Evolutionary conservation across 2,329 filamentous ascomycete genomes (phyloP), one percentile per base, ranked within the genome.

Genomic region (Fulvia fulva): DNA sequence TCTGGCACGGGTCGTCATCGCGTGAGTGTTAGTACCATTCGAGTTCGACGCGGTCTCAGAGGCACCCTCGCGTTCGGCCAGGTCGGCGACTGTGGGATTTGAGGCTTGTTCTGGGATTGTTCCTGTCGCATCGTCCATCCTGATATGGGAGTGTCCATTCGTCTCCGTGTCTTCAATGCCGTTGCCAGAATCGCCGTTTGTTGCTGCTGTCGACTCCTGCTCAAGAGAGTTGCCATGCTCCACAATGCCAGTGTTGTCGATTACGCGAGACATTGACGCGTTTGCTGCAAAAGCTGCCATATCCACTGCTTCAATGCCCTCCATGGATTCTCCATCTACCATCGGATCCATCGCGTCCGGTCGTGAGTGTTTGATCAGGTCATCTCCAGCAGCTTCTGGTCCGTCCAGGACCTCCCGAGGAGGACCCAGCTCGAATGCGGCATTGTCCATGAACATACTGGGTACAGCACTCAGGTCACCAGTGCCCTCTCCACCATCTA

Each of bases 1-100:
- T 64, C 80, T 77, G 21, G 78, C 78, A 53, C 81, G 76, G 3
- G 81, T 83, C 12, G 80, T 81, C 81, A 84, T 83, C 47, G 79
- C 77, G 68, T 78, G 80, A 28, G 77, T 73, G 51, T 74, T 75
- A 51, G 73, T 75, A 28, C 76, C 71, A 55, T 74, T 71, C 14
- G 75, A 75, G 30, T 70, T 71, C 41, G 77, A 76, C 26, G 76
- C 77, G 28, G 74, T 74, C 47, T 78, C 77, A 16, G 61, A 64
- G n/a, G 59, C 57, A 19, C 59, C 56, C 47, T 65, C 65, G 22
- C 59, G 56, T 43, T 64, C 60, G 25, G 58, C 55, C 19, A 66
- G 57, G 46, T 65, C 59, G 25, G 57, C 28, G 16, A 67, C 25
- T 16, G 54, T 41, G 16, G 64, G 63, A 51, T 68, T 61, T 16